Conservation (phyloP, 2,329 filamentous ascomycete genomes). For the Colletotrichum falcatum region DNA sequence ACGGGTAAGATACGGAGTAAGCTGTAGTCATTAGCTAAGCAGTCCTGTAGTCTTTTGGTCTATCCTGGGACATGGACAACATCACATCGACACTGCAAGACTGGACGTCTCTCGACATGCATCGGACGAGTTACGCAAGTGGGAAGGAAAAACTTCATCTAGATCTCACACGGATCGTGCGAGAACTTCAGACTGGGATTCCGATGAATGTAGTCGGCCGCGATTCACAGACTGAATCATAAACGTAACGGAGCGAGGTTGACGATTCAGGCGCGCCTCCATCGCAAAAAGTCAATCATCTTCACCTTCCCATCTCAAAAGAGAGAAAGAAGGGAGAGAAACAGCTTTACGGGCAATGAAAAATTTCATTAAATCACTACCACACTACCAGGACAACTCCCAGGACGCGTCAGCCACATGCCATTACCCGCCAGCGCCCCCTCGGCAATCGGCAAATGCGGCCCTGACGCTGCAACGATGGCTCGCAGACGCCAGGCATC, state of each 20-base stretch:
- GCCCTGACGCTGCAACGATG: neutral
- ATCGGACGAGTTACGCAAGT: constrained; percentile 9
- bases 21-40: neutral
- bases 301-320: too few relatives aligned
- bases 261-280: neutral
- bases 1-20: neutral
- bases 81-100: neutral
- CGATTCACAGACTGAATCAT: neutral
- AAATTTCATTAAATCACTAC: neutral
- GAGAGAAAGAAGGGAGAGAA: neutral
- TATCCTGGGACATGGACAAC: constrained; percentile 11
- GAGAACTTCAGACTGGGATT: neutral
- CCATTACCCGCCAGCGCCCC: neutral
- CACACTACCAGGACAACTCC: neutral
- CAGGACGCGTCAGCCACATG: neutral
- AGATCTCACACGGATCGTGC: too few relatives aligned
- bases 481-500: neutral
- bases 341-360: neutral
- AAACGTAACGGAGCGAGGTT: neutral
- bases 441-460: neutral
- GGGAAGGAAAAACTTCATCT: too few relatives aligned
- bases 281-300: neutral
- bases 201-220: neutral
- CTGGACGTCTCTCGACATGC: neutral
- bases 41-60: neutral